Base-by-base conservation (phyloP, 1,139 yeast genomes). In the Arxiozyma slooffiae region DNA sequence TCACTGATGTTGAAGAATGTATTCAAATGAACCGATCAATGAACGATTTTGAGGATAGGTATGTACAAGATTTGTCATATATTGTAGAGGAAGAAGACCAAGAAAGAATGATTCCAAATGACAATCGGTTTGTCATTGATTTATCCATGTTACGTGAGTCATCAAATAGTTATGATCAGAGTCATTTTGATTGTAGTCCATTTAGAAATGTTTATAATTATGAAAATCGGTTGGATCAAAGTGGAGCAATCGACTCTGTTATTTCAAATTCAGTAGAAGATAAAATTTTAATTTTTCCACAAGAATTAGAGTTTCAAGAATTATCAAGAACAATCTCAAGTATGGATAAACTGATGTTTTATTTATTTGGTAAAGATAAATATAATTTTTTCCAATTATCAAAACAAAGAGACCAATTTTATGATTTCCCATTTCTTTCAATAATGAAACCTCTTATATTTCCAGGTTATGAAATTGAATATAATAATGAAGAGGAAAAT, bases 291-390 rank as follows among this genome's bases (percentile, higher is more conserved):
- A 41, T 51, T 17, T 63, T 62, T 46, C 55, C 58, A 5, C 55
- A 49, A 41, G 64, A 62, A 47, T 52, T 65, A 38, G 63, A 64
- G 44, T 56, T 53, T 40, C 48, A 55, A 26, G 64, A 63, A 47
- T 46, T 53, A 41, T 44, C 49, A 4, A 40, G 49, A 14, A 22
- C 47, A 20, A 43, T 57, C 1, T 49, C 50, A 9, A 48, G 47
- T 38, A 47, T 51, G 30, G 64, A 64, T 49, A 55, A 57, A 47
- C 17, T 60, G 7, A 39, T 60, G 24, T 59, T 60, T 53, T 58
- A 56, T 44, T n/a, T 60, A 5, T 58, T 62, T 36, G 64, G 64
- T 7, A 50, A 53, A 14, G 68, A 63, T 50, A 53, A 55, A 22
- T 44, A 49, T 7, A 65, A 66, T 2, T 64, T 50, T 49, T 65